Evolutionary conservation across 306 rosid genomes (phyloP).

Genomic region (Quercus dentata): DNA sequence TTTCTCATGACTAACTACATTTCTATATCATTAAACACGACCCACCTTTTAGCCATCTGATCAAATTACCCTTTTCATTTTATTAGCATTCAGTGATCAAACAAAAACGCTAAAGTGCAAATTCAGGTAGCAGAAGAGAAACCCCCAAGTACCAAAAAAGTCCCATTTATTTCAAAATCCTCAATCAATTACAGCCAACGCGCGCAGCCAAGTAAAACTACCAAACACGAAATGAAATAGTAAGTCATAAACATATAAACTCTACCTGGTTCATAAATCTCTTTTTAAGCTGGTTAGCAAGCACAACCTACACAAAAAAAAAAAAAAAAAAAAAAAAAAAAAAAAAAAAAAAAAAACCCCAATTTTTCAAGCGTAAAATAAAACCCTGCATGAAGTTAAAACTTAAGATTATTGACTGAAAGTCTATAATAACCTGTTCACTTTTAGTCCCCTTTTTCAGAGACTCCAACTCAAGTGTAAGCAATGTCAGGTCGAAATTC

Average conservation of each 20-base stretch:
- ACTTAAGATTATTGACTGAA: not conserved
- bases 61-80: not conserved
- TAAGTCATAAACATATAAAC: not conserved
- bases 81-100: not conserved
- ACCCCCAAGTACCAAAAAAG: not conserved
- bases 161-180: not conserved
- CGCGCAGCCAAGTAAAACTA: not conserved
- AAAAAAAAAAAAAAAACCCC: not conserved
- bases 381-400: not conserved
- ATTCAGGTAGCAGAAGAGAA: not conserved
- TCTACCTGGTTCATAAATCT: constrained; percentile 73
- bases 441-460: constrained; percentile 64
- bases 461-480: constrained; percentile 81
- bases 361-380: not conserved
- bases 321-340: constrained; percentile 8
- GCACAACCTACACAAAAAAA: constrained; percentile 57
- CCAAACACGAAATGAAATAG: not conserved
- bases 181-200: not conserved
- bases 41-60: not conserved
- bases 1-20: not conserved
- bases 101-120: not conserved
- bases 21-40: too few species aligned
- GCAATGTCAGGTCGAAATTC: constrained; percentile 63
- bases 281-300: constrained; percentile 65
- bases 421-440: constrained; percentile 61